Base-by-base conservation (phyloP, 345 rosid genomes). In the Citrus sp. region DNA sequence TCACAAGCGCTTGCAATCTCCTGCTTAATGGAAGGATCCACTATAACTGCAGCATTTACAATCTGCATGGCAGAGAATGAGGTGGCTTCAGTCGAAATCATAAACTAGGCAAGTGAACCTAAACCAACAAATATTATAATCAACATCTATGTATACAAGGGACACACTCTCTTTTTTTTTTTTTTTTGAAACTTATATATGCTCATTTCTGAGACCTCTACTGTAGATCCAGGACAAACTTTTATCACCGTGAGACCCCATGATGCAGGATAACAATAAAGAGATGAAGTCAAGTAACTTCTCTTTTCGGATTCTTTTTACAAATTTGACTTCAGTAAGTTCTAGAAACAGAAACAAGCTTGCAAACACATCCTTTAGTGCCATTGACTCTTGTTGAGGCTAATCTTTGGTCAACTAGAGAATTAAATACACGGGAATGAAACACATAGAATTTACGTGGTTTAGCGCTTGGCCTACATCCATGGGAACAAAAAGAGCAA, bases 21-120 rank as follows among this genome's bases (percentile, higher is more conserved):
- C 65, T 82, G 84, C 63, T 61, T 85, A 67, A 79, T 82, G 7
- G 84, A 82, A 42, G 97, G 94, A 87, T 95, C 94, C 78, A 92
- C 96, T 54, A 93, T 93, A 51, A 91, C 83, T 42, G 95, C 96
- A 82, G 97, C 98, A 88, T 95, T 95, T 49, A 82, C 86, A 9
- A 86, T 74, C 99, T 95, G 88, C 79, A 83, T 49, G 79, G 54
- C 30, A 3, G 16, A 76, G 62, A 76, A 49, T 40, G 61, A 75
- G 21, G 38, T 12, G 1, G 28, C 61, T 75, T 63, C 61, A 75
- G 61, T 28, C 2, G 27, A 40, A 21, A 75, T 28, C 32, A 27
- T 22, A 55, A 42, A 60, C 21, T 32, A 25, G 27, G 5, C 13
- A 22, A 28, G 21, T 62, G 21, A 63, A 28, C 67, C 67, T 38